Evolutionary conservation across 257 asterid species (phyloP).

Genomic region (Primulina eburnea): DNA sequence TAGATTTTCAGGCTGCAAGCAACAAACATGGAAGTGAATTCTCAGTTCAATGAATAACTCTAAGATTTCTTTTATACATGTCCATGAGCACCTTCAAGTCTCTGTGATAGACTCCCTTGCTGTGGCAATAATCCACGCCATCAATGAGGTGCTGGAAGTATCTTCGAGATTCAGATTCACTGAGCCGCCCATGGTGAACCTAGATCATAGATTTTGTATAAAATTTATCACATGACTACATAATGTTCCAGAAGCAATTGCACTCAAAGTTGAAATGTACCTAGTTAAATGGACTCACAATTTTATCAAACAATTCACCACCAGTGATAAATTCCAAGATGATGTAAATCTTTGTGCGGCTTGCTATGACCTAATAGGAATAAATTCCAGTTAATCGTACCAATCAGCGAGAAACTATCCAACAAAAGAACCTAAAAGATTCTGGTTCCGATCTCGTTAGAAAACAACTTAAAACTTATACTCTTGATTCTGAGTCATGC

Average conservation of each 20-base stretch:
- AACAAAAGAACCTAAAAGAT: conserved; percentile 10
- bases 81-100: conserved; percentile 71
- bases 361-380: conserved; percentile 80
- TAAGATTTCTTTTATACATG: not conserved
- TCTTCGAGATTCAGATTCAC: conserved; percentile 92
- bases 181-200: conserved; percentile 93
- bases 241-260: conserved; percentile 18
- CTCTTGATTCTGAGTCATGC: conserved; percentile 41
- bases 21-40: conserved; percentile 26
- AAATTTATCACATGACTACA: not conserved
- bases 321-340: conserved; percentile 96
- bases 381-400: conserved; percentile 18
- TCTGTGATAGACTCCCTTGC: conserved; percentile 91
- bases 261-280: not conserved
- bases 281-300: conserved; percentile 53
- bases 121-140: conserved; percentile 96
- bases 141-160: conserved; percentile 97
- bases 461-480: conserved; percentile 19
- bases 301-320: conserved; percentile 96
- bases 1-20: conserved; percentile 92
- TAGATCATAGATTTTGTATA: conserved; percentile 29
- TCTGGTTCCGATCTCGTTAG: not conserved
- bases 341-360: conserved; percentile 94
- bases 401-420: conserved; percentile 15
- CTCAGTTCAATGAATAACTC: conserved; percentile 17